Conservation (phyloP, 2,329 filamentous ascomycete genomes). For the Cordyceps cicadae region DNA sequence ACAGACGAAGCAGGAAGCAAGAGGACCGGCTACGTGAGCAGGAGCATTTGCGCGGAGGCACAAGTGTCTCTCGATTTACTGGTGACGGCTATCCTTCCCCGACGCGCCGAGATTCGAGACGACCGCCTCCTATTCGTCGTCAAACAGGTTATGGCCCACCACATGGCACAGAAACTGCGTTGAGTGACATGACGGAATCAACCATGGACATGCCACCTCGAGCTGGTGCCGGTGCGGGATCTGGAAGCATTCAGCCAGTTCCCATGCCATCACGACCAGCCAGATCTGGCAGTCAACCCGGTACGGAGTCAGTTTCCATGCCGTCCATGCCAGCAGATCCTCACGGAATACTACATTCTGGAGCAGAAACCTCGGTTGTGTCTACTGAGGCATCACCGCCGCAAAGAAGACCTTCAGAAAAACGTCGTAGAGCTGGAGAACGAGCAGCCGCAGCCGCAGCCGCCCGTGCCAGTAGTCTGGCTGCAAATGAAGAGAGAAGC, state of each 20-base stretch:
- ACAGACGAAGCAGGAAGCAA: slow-evolving; percentile 41
- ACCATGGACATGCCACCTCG: slow-evolving; percentile 22
- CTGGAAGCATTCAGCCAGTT: background rate
- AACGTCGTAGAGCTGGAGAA: slow-evolving; percentile 35
- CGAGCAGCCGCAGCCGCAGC: slow-evolving; percentile 39
- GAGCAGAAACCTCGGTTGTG: slow-evolving; percentile 22
- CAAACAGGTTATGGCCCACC: slow-evolving; percentile 22
- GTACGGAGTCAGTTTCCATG: slow-evolving; percentile 37
- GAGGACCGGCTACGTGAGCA: slow-evolving; percentile 37
- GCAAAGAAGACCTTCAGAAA: slow-evolving; percentile 37
- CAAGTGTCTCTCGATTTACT: slow-evolving; percentile 56
- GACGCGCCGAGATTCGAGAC: slow-evolving; percentile 28
- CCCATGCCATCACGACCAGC: background rate
- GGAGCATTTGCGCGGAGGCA: slow-evolving; percentile 49
- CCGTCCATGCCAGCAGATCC: slow-evolving; percentile 47
- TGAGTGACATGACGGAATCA: slow-evolving; percentile 30
- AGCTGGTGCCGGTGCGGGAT: slow-evolving; percentile 14
- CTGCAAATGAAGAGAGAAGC: slow-evolving; percentile 37
- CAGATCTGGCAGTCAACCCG: slow-evolving; percentile 28
- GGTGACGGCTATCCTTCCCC: slow-evolving; percentile 56
- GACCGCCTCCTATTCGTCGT: slow-evolving; percentile 25
- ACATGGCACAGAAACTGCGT: slow-evolving; percentile 19
- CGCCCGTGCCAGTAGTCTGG: slow-evolving; percentile 38
- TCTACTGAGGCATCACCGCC: slow-evolving; percentile 30
- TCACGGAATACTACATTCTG: slow-evolving; percentile 31